Percentiles rank a stretch among this genome's conserved stretches.
Evolutionary conservation across 164 flowering plant genomes (phyloP).

Genomic region (Magnolia officinalis): DNA sequence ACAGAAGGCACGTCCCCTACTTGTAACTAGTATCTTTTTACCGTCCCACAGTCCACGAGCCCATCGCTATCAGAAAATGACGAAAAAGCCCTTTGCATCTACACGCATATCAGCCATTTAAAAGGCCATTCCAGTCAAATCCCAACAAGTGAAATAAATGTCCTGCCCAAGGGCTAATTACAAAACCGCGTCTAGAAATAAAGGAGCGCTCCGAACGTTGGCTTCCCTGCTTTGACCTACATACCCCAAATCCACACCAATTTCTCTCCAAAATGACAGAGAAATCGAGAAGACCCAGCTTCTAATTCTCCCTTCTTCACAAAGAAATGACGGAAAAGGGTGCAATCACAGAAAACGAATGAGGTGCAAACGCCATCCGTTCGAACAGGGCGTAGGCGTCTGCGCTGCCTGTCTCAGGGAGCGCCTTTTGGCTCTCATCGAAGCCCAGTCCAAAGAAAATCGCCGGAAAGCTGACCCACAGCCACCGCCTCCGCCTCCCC

Average conservation of each 20-base stretch:
- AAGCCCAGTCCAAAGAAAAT: constrained; percentile 40
- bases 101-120: too few relatives aligned
- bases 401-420: constrained; percentile 92
- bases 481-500: constrained; percentile 26
- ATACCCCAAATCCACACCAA: not conserved
- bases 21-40: too few relatives aligned
- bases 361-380: constrained; percentile 74
- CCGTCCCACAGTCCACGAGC: too few relatives aligned
- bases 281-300: not conserved
- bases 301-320: not conserved
- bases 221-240: not conserved
- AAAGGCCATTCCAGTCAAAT: too few relatives aligned
- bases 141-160: too few relatives aligned
- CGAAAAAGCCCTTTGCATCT: too few relatives aligned
- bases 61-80: too few relatives aligned
- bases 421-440: constrained; percentile 56
- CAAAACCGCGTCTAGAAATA: not conserved
- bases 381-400: constrained; percentile 73
- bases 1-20: too few relatives aligned
- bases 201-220: not conserved
- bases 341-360: constrained; percentile 21
- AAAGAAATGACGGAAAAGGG: not conserved
- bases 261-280: not conserved
- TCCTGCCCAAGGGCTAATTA: not conserved
- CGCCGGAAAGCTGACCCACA: constrained; percentile 27